These are phyloP conservation scores for Aspergillus vadensis DNA, from an alignment of 2,329 filamentous ascomycete genomes.

Conservation along the genomic window DNA sequence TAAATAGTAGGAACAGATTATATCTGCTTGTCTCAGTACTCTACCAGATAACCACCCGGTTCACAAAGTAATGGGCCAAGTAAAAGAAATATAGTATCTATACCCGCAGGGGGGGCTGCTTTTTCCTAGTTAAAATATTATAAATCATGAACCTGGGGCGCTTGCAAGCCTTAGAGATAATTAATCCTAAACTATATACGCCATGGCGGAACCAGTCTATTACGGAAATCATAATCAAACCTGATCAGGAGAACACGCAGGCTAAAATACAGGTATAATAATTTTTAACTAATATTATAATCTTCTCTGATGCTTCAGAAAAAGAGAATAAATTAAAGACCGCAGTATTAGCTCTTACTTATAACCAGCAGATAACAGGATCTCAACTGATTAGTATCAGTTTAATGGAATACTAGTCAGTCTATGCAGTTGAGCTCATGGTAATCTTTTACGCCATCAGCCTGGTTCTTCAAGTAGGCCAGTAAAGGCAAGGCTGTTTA, in stretches of 20 bases:
- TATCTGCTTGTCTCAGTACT: slow-evolving; percentile 8
- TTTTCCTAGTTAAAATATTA: slow-evolving; percentile 24
- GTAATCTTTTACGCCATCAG: slow-evolving; percentile 16
- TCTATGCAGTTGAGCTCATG: slow-evolving; percentile 21
- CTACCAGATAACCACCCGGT: slow-evolving; percentile 13
- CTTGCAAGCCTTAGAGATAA: slow-evolving; percentile 26
- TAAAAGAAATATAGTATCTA: slow-evolving; percentile 12
- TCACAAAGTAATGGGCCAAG: slow-evolving; percentile 8
- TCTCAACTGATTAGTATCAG: slow-evolving; percentile 15
- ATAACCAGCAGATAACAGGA: slow-evolving; percentile 9
- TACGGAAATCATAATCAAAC: slow-evolving; percentile 26
- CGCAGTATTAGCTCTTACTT: slow-evolving; percentile 13
- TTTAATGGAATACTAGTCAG: slow-evolving; percentile 15
- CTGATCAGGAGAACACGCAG: slow-evolving; percentile 22
- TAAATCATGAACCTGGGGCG: slow-evolving; percentile 21
- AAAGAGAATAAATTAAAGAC: slow-evolving; percentile 15
- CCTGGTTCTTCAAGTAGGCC: not conserved
- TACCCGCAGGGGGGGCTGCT: slow-evolving; percentile 7
- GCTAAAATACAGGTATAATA: not conserved
- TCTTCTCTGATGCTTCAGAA: slow-evolving; percentile 26
- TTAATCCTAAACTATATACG: slow-evolving; percentile 22
- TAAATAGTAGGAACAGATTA: too few species aligned
- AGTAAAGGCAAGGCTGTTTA: too few species aligned
- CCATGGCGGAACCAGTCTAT: slow-evolving; percentile 26
- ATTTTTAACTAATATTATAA: slow-evolving; percentile 15